Conservation (phyloP, 257 asterid genomes). For the Linderniella brevidens region DNA sequence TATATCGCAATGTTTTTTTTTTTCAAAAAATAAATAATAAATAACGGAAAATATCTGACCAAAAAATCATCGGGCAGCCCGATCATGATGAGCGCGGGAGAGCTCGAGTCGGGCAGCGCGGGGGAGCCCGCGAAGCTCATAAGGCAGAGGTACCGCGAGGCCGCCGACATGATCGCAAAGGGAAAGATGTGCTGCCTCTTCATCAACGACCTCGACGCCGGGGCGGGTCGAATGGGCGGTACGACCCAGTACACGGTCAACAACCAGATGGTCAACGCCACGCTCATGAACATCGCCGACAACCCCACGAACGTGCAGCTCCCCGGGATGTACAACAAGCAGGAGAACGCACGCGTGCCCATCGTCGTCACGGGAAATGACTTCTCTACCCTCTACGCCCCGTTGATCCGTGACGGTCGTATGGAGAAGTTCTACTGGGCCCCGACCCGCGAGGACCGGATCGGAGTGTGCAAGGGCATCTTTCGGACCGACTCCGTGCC, state of each 20-base stretch:
- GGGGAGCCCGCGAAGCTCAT: slow-evolving; percentile 64
- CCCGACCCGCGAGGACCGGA: slow-evolving; percentile 72
- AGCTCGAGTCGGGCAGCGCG: slow-evolving; percentile 56
- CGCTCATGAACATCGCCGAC: slow-evolving; percentile 91
- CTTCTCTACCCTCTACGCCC: slow-evolving; percentile 75
- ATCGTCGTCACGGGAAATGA: slow-evolving; percentile 74
- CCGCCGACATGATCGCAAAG: slow-evolving; percentile 61
- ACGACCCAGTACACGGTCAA: slow-evolving; percentile 86
- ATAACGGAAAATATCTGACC: too few relatives aligned
- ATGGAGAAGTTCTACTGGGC: slow-evolving; percentile 98
- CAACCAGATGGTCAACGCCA: slow-evolving; percentile 91
- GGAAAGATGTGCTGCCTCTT: slow-evolving; percentile 78
- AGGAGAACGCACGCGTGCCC: slow-evolving; percentile 77
- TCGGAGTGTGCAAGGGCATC: slow-evolving; percentile 74
- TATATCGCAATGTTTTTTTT: too few relatives aligned
- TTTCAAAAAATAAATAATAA: too few relatives aligned
- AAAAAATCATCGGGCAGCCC: slow-evolving; percentile 36
- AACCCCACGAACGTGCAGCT: slow-evolving; percentile 80
- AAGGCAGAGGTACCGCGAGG: slow-evolving; percentile 65
- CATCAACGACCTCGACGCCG: slow-evolving; percentile 86
- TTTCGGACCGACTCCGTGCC: slow-evolving; percentile 50
- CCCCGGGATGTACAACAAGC: slow-evolving; percentile 94
- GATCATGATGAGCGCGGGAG: slow-evolving; percentile 88
- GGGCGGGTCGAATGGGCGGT: slow-evolving; percentile 84
- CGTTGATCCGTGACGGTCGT: slow-evolving; percentile 88